phyloP scores from a whole-genome alignment of 345 rosid species.

The Combretum micranthum region DNA sequence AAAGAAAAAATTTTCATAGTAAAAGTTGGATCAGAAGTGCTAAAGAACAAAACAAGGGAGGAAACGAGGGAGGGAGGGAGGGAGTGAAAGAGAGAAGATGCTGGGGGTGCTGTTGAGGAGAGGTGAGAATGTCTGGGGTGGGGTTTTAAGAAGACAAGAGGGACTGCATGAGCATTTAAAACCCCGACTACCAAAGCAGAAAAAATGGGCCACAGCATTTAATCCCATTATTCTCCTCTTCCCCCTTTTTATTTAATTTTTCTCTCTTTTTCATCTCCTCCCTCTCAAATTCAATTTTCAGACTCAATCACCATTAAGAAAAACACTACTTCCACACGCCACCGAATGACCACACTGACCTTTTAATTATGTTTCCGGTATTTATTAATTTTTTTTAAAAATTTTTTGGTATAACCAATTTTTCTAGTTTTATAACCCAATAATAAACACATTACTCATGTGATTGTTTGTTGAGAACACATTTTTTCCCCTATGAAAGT shows the following conservation, averaged over 20 bases:
- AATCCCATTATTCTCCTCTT: conserved; percentile 10
- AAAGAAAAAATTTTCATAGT: not conserved
- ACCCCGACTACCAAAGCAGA: conserved; percentile 74
- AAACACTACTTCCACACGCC: no score
- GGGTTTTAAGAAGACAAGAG: conserved; percentile 31
- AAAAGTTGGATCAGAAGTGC: conserved; percentile 4
- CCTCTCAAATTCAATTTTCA: no score
- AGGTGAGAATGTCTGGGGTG: conserved; percentile 42
- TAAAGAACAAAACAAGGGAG: not conserved
- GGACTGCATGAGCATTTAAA: conserved; percentile 58
- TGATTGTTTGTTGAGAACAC: no score
- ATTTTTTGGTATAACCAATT: no score
- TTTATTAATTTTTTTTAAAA: no score
- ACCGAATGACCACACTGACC: no score
- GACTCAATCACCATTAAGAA: no score
- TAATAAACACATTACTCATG: no score
- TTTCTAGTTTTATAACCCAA: no score
- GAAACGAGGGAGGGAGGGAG: not conserved
- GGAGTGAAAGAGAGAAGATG: conserved; percentile 9
- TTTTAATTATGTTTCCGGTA: no score
- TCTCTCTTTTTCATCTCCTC: not conserved
- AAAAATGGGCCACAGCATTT: conserved; percentile 61
- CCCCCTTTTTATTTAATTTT: conserved; percentile 19
- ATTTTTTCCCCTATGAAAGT: no score
- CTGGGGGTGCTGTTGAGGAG: conserved; percentile 20